Evolutionary conservation across 768 basidiomycete genomes (phyloP).

Genomic region (Tricholoma furcatifolium): DNA sequence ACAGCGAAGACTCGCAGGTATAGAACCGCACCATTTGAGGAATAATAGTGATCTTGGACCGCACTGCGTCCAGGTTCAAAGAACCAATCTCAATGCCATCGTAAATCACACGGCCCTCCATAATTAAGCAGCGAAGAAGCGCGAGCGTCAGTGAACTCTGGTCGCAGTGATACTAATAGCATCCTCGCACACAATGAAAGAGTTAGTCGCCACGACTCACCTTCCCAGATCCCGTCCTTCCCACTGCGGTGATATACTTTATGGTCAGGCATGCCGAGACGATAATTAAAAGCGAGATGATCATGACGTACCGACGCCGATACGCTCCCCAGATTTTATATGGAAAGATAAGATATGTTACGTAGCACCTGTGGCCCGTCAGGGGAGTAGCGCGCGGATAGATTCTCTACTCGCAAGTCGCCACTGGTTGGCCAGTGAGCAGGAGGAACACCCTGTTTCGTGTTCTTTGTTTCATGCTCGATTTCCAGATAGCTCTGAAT

Average conservation of each 20-base stretch:
- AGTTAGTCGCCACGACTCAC: conserved; percentile 17
- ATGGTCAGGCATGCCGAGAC: neutral
- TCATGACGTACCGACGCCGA: conserved; percentile 42
- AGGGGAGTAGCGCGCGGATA: conserved; percentile 57
- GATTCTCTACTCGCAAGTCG: conserved; percentile 47
- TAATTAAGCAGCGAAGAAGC: conserved; percentile 55
- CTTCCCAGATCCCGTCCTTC: conserved; percentile 47
- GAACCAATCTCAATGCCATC: conserved; percentile 48
- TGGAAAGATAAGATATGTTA: conserved; percentile 47
- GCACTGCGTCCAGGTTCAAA: conserved; percentile 54
- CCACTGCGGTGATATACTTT: conserved; percentile 25
- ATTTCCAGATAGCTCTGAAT: conserved; percentile 63
- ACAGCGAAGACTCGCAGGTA: neutral
- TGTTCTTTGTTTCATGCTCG: conserved; percentile 51
- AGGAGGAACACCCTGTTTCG: conserved; percentile 46
- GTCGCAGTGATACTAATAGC: neutral
- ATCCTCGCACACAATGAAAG: neutral
- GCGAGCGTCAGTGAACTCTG: conserved; percentile 60
- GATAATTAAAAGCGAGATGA: neutral
- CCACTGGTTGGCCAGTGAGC: conserved; percentile 69
- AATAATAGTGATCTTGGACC: conserved; percentile 61
- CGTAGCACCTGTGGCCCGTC: conserved; percentile 53
- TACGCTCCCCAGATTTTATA: conserved; percentile 52
- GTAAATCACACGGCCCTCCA: conserved; percentile 53
- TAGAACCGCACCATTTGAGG: conserved; percentile 39